Evolutionary conservation across 208 protist genomes (phyloP), one percentile per base, ranked within the genome.

Genomic region (Phytomonas francai): DNA sequence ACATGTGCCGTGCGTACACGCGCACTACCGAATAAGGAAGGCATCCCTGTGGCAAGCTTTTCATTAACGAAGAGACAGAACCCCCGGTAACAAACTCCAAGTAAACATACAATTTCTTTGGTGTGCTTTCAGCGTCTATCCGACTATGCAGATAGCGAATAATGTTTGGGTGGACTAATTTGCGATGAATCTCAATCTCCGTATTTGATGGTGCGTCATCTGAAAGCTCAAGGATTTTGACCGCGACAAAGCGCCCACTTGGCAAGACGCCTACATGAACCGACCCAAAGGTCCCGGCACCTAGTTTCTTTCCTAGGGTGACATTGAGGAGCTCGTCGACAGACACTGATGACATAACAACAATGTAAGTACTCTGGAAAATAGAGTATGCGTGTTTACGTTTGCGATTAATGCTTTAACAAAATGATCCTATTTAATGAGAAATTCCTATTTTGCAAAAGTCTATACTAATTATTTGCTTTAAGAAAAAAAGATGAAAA

Each of bases 1-100:
- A 96, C 79, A 96, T 96, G 65, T 96, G 90, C 0, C 86, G 83
- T 12, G 87, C 75, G 69, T 96, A 96, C 11, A 93, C 87, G 12
- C 87, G 74, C 45, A 92, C 90, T 36, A 91, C 90, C 9, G 79
- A n/a, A 51, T 80, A 79, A 14, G 90, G 90, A 59, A 96, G 68
- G 63, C 83, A 83, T 31, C 80, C 79, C 70, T 87, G 83, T 9
- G 87, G 87, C 45, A 97, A 74, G 49, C 67, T 94, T 72, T 91
- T 88, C 88, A 97, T 92, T 14, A 97, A 76, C 11, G 83, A 93
- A 30, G 89, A 85, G 59, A 97, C 77, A 14, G 93, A 96, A 6
- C 93, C 93, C 12, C 93, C 91, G 12, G 93, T 93, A 51, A 97
- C 89, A 67, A 94, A 97, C 78, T 97, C 91, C 19, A 96, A 73